These are phyloP conservation scores for Hyaloperonospora brassicae DNA, from an alignment of 352 stramenopile genomes.

Conservation along the genomic window DNA sequence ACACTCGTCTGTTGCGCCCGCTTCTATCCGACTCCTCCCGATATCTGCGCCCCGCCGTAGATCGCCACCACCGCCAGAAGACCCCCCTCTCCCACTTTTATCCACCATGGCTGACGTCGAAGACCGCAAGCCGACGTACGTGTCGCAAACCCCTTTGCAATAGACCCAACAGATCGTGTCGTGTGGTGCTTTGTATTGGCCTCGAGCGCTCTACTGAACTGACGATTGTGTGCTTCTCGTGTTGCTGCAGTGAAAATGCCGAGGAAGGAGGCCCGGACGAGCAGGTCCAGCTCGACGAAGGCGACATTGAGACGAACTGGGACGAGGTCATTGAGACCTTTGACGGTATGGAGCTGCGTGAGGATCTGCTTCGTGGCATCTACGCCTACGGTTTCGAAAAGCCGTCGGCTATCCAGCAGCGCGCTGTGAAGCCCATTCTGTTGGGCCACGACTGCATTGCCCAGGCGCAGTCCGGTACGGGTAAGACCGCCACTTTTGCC, in stretches of 20 bases:
- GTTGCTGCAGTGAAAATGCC: conserved; percentile 34
- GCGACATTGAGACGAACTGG: conserved; percentile 98
- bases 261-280: conserved; percentile 55
- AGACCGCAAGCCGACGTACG: conserved; percentile 59
- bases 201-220: not conserved
- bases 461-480: conserved; percentile 97
- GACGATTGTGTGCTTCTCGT: not conserved
- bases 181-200: too few relatives aligned
- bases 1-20: conserved; percentile 17
- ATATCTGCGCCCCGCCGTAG: conserved; percentile 21
- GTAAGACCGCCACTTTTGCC: conserved; percentile 99
- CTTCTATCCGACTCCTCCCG: conserved; percentile 17
- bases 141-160: too few relatives aligned
- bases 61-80: not conserved
- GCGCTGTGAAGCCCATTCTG: conserved; percentile 96
- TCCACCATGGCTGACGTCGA: conserved; percentile 72
- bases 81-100: conserved; percentile 3
- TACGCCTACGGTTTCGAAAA: conserved; percentile 99
- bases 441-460: conserved; percentile 97
- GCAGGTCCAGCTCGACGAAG: conserved; percentile 76
- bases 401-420: conserved; percentile 99
- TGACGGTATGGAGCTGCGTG: conserved; percentile 97
- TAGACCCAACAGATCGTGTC: too few relatives aligned
- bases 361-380: conserved; percentile 98
- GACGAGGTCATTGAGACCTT: conserved; percentile 98